Evolutionary conservation across 768 basidiomycete genomes (phyloP).

Genomic region (Daedaleopsis nitida): DNA sequence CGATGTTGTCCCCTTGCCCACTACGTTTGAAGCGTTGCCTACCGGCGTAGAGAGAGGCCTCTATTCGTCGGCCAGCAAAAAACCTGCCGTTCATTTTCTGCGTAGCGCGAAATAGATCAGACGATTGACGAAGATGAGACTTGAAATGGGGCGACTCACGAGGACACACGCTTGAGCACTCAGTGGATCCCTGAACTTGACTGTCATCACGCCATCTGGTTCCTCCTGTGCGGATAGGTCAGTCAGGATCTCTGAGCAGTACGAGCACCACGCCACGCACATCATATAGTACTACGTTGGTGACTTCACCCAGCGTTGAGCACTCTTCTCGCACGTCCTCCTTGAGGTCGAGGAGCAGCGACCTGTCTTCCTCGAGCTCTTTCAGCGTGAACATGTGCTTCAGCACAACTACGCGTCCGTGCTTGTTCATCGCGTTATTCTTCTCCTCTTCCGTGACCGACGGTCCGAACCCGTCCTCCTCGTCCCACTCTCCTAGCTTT

Average conservation of each 20-base stretch:
- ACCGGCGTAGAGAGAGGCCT: slow-evolving; percentile 81
- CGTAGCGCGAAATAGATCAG: not conserved
- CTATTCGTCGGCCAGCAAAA: slow-evolving; percentile 82
- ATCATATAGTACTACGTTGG: slow-evolving; percentile 93
- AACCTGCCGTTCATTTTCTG: slow-evolving; percentile 96
- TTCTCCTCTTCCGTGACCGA: slow-evolving; percentile 57
- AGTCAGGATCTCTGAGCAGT: not conserved
- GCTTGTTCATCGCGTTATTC: slow-evolving; percentile 47
- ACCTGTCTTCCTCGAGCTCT: slow-evolving; percentile 83
- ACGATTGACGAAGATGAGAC: not conserved
- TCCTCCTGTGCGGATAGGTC: slow-evolving; percentile 64
- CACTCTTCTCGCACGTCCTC: slow-evolving; percentile 97
- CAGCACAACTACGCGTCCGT: slow-evolving; percentile 84
- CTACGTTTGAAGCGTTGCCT: slow-evolving; percentile 80
- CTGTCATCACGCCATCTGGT: slow-evolving; percentile 90
- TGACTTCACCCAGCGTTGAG: slow-evolving; percentile 87
- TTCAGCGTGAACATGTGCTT: slow-evolving; percentile 93
- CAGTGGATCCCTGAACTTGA: slow-evolving; percentile 92
- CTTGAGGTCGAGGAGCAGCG: slow-evolving; percentile 88
- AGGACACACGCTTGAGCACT: slow-evolving; percentile 91
- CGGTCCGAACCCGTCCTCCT: slow-evolving; percentile 90
- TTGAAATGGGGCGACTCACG: slow-evolving; percentile 45
- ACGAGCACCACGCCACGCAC: slow-evolving; percentile 49
- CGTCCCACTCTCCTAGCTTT: slow-evolving; percentile 93
- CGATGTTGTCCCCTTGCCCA: slow-evolving; percentile 64